A percentile compares a stretch with the other conserved stretches of the same genome.
These are phyloP conservation scores for Drechslerella coelobrocha DNA, from an alignment of 2,329 filamentous ascomycete genomes.

Conservation along the genomic window DNA sequence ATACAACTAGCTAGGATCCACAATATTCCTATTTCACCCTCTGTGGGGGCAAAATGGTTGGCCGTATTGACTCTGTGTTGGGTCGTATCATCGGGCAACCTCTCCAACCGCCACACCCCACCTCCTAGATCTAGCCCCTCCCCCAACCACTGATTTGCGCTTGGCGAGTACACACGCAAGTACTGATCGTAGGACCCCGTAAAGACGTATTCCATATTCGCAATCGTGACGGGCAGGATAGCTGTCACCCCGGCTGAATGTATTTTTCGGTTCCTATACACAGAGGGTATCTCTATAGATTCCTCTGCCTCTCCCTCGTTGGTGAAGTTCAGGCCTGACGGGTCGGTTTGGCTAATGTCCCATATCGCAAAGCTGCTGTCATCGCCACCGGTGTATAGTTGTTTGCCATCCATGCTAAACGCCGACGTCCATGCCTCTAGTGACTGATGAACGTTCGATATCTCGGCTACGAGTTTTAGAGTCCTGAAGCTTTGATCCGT, in stretches of 20 bases:
- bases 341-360: slow-evolving; percentile 2
- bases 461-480: slow-evolving; percentile 8
- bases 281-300: not conserved
- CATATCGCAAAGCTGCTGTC: slow-evolving; percentile 40
- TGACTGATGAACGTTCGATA: slow-evolving; percentile 15
- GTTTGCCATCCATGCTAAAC: slow-evolving; percentile 26
- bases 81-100: slow-evolving; percentile 54
- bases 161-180: slow-evolving; percentile 71
- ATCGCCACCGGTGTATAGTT: slow-evolving; percentile 42
- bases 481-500: slow-evolving; percentile 13
- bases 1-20: slow-evolving; percentile 86
- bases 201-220: slow-evolving; percentile 61
- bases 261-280: slow-evolving; percentile 25
- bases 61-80: not conserved
- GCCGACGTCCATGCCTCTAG: slow-evolving; percentile 43
- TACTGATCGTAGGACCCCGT: slow-evolving; percentile 93
- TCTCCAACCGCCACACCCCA: slow-evolving; percentile 85
- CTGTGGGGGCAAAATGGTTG: not conserved
- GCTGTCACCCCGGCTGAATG: slow-evolving; percentile 45
- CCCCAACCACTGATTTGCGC: slow-evolving; percentile 61
- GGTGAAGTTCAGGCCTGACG: not conserved
- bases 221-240: slow-evolving; percentile 30
- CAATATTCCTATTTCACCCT: slow-evolving; percentile 48
- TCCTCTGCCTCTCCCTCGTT: not conserved
- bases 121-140: slow-evolving; percentile 72